Base-by-base conservation (phyloP, 2,329 filamentous ascomycete species). In the Massarina eburnea region DNA sequence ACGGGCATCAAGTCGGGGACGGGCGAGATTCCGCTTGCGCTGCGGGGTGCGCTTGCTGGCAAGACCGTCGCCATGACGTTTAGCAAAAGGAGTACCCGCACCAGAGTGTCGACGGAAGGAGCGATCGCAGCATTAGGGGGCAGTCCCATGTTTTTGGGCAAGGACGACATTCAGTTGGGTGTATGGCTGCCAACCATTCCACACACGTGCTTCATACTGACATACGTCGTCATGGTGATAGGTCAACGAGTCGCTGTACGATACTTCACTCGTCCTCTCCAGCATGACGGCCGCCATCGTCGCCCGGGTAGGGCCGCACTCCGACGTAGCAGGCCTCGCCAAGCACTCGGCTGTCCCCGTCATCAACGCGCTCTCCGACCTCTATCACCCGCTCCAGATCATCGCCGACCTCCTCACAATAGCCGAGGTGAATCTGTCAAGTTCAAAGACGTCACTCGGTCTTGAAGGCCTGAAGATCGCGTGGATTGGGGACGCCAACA, bases 401-500 rank as follows among this genome's bases (percentile, higher is more conserved):
- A 88, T 99, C 67, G 91, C 94, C 59, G 94, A 99, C 72, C 92
- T 92, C 71, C 80, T 96, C 49, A 97, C 94, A 21, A 85, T 99
- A 41, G 79, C 88, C 66, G 92, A 97, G 74, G 77, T 80, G 1
- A 90, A 91, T 69, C 79, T 80, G 1, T 75, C 78, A 0, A 63
- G 71, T 8, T 66, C 68, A 3, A 41, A 66, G 0, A 64, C 71
- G 24, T 75, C 76, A 41, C 77, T 95, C 7, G 88, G 89, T 1
- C 76, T 95, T 4, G 81, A 89, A 57, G 89, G 90, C 1, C 72
- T 96, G 61, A 97, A 96, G 74, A 82, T 97, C 51, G 92, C 94
- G 14, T 99, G 94, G 94, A 79, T 99, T 36, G 92, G 92, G 42
- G 92, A 99, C 67, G 90, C 91, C 9, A 99, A 97, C 76, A 99